Evolutionary conservation across 2,329 filamentous ascomycete species (phyloP), one percentile per base, ranked within the genome.

Genomic region (Macrophomina pseudophaseolina): DNA sequence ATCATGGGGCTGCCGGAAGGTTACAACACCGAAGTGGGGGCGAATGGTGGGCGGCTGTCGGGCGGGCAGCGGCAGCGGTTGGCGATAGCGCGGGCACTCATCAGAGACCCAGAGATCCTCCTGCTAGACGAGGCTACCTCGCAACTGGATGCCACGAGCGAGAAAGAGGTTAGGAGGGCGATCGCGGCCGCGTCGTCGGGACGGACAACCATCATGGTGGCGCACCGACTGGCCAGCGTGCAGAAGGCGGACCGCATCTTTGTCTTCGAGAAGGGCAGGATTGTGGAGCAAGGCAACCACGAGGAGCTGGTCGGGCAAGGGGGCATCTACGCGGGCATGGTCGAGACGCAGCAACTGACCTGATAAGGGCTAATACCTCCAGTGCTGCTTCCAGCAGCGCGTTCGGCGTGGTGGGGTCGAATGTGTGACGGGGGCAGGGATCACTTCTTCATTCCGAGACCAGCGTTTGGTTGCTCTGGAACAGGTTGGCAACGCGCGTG

Each of bases 161-260:
- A 83, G 68, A 72, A 74, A 49, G 76, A 78, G 33, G 76, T 84
- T 32, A 80, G 81, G 51, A 73, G 74, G 44, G 78, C 80, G 1
- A 76, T 83, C 42, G 75, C 74, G 8, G 77, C 76, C 23, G 80
- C 80, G 14, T 75, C 79, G 4, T 73, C 75, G 52, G 81, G 78
- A 4, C 74, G 80, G 64, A 87, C 92, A 1, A 91, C 91, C 68
- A 82, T 95, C 3, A 90, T 91, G 2, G 91, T 95, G 11, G 92
- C 92, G 1, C 92, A 94, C 75, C 83, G 91, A 14, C 81, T 94
- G 58, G 89, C 89, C 0, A 94, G 90, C 12, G 88, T 94, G 23
- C 91, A 91, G 76, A 90, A 93, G 71, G 90, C 91, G 1, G 89
- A 94, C 75, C 81, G 89, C n/a, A 94, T 94, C 49, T 92, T 91